Base-by-base conservation (phyloP, 306 rosid species). In the Cicer arietinum region DNA sequence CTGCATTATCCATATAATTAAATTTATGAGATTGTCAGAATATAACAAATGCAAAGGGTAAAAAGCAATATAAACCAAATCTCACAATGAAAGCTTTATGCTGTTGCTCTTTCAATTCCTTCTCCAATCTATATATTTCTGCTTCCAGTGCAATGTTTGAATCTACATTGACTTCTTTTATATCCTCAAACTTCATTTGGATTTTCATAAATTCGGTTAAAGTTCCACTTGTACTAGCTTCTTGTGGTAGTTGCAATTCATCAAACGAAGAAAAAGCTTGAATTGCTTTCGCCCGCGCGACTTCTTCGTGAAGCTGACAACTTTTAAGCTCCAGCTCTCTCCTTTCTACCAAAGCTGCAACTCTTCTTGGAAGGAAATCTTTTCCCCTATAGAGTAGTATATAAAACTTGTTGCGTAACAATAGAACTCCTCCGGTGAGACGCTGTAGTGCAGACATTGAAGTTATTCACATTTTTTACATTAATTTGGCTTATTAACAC, bases 381-480 rank as follows among this genome's bases (percentile, higher is more conserved):
- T 92, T 87, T 76, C 98, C 98, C 80, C 94, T 85, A 69, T 89
- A 90, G 56, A 92, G 89, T 84, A 90, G 64, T 44, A 92, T 86
- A 48, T 85, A 59, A 76, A 81, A 90, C 81, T 92, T 92, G 76
- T 92, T 90, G 43, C 92, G 92, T 59, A 92, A 85, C 81, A 92
- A 78, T 66, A 92, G 85, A 80, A 81, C 86, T 79, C 98, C 98
- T 42, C 96, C 96, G 10, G 94, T 90, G 67, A 90, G 98, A 83
- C 83, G 59, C 97, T 93, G 96, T 85, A 84, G 59, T 47, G 63
- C 43, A 45, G 80, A 60, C 56, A 85, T 58, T 37, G 62, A 45
- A 77, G 76, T 79, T 65, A 82, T 64, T 37, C 42, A 25, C 35
- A 25, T 25, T 25, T 25, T 2, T 25, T 25, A 25, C 35, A 25